Base-by-base conservation (phyloP, 23 red algal species). In the Gracilariopsis chorda region DNA sequence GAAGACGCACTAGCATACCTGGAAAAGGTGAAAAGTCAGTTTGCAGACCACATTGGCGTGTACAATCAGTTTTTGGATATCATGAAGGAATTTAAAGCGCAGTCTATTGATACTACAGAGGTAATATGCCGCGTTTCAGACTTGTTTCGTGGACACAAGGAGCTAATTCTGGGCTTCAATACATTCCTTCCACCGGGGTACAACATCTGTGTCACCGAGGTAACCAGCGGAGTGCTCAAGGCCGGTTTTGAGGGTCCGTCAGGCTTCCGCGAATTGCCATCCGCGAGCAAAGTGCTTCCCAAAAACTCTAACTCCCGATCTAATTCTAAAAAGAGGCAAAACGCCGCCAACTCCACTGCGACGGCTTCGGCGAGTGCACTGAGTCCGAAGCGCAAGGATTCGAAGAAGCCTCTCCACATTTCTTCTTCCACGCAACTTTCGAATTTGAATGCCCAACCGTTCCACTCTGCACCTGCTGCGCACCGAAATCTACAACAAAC, bases 11-110 rank as follows among this genome's bases (percentile, higher is more conserved):
- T 99, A 57, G 97, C 97, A 12, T 99, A 99, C 61, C 71, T 99
- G 80, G 97, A 99, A 56, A 94, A 99, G 73, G 97, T 99, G 20
- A 99, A 99, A 76, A 77, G 80, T 3, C 97, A 96, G 85, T 99
- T 99, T 83, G 70, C 60, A 13, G 93, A 85, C 1, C 78, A 94
- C 28, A 83, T 94, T 34, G 75, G 42, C 36, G 93, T 99, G 2
- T 99, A 99, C 65, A 95, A 95, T 63, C 87, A 96, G 52, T 99
- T 99, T 70, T 57, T 99, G 42, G 97, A 99, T 83, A 99, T 99
- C 46, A 99, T 99, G 97, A 99, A 99, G 80, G 97, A 99, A 46
- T 99, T 99, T 57, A 99, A 99, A 93, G 89, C 97, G 28, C 93
- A 99, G 56, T 44, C 91, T 40, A 99, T 99, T 73, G 93, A 96